Evolutionary conservation across 176 grass and related monocot genomes (phyloP).

Genomic region (Juncus effusus): DNA sequence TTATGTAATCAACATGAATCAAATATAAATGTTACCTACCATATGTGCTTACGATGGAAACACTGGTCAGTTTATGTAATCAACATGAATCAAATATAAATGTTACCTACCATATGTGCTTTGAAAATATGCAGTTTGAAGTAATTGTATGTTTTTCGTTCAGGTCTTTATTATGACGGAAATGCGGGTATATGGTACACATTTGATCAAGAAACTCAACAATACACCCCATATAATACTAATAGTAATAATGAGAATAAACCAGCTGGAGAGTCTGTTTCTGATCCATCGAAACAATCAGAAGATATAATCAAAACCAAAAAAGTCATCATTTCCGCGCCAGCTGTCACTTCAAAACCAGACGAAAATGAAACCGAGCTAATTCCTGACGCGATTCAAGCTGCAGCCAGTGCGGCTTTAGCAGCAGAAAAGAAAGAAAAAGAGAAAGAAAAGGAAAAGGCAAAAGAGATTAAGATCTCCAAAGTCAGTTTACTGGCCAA

Average conservation of each 20-base stretch:
- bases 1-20: neutral
- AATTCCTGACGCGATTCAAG: slow-evolving; percentile 76
- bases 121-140: neutral
- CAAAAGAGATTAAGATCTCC: slow-evolving; percentile 68
- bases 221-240: slow-evolving; percentile 72
- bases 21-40: slow-evolving; percentile 3
- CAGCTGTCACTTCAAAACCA: slow-evolving; percentile 72
- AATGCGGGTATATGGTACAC: slow-evolving; percentile 83
- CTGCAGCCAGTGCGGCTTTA: slow-evolving; percentile 83
- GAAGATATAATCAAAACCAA: slow-evolving; percentile 40
- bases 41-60: neutral
- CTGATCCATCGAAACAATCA: slow-evolving; percentile 51
- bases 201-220: slow-evolving; percentile 73
- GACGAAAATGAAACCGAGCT: slow-evolving; percentile 52
- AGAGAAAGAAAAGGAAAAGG: slow-evolving; percentile 51
- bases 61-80: neutral
- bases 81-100: neutral
- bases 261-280: slow-evolving; percentile 33
- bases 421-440: slow-evolving; percentile 98
- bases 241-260: slow-evolving; percentile 42
- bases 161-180: slow-evolving; percentile 96
- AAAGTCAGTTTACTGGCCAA: slow-evolving; percentile 81
- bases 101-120: neutral
- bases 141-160: slow-evolving; percentile 25
- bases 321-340: slow-evolving; percentile 89